Evolutionary conservation across 2,329 filamentous ascomycete genomes (phyloP).

Genomic region (Allantophomopsis lycopodina): DNA sequence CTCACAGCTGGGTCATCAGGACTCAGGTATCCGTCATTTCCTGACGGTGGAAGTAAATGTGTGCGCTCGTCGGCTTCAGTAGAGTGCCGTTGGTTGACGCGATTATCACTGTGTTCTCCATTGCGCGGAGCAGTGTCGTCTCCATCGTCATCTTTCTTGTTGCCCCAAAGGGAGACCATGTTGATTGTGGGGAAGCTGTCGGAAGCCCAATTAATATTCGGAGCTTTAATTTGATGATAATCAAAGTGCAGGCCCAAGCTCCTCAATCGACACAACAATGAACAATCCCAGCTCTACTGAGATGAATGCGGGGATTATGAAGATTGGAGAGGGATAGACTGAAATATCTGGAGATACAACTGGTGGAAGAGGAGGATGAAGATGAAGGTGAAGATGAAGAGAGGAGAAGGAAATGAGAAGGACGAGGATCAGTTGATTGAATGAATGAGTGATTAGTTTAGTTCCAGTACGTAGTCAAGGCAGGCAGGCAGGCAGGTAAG

Average conservation of each 20-base stretch:
- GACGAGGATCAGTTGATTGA: too few relatives aligned
- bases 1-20: conserved; percentile 71
- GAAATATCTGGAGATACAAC: too few relatives aligned
- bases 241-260: neutral
- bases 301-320: too few relatives aligned
- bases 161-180: conserved; percentile 41
- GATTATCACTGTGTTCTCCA: conserved; percentile 10
- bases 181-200: conserved; percentile 5
- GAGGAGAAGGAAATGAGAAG: too few relatives aligned
- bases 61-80: conserved; percentile 43
- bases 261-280: neutral
- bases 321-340: too few relatives aligned
- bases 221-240: neutral
- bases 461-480: too few relatives aligned
- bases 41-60: conserved; percentile 10
- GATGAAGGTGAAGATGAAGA: too few relatives aligned
- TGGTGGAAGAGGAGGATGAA: too few relatives aligned
- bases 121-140: conserved; percentile 4
- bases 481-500: too few relatives aligned
- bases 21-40: conserved; percentile 42
- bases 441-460: too few relatives aligned
- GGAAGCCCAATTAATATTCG: neutral
- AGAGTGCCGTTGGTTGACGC: conserved; percentile 14
- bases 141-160: conserved; percentile 28
- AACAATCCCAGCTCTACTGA: too few relatives aligned